These are phyloP conservation scores for Cicer judaicum DNA, from an alignment of 306 rosid species.

Conservation along the genomic window DNA sequence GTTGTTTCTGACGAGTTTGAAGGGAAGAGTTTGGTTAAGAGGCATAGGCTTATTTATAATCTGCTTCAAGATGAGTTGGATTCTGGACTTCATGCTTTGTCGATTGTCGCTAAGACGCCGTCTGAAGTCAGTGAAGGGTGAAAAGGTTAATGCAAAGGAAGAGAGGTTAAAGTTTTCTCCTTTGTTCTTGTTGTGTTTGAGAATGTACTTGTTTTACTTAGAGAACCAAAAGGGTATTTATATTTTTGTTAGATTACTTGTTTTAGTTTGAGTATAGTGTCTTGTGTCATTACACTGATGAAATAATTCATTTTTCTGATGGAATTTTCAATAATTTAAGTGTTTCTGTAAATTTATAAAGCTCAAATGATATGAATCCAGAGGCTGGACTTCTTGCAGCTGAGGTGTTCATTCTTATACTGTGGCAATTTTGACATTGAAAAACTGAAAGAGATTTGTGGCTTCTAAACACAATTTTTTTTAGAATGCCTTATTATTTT, in stretches of 20 bases:
- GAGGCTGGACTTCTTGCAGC: neutral
- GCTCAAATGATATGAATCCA: slow-evolving; percentile 8
- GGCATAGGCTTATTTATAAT: slow-evolving; percentile 78
- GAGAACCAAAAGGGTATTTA: slow-evolving; percentile 3
- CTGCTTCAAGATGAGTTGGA: slow-evolving; percentile 81
- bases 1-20: slow-evolving; percentile 73
- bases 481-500: too few species aligned
- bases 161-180: slow-evolving; percentile 43
- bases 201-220: slow-evolving; percentile 15
- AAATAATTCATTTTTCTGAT: neutral
- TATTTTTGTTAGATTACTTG: slow-evolving; percentile 34
- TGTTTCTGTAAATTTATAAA: slow-evolving; percentile 33
- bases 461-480: neutral
- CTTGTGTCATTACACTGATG: neutral
- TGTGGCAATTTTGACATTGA: slow-evolving; percentile 8
- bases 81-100: slow-evolving; percentile 78
- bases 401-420: slow-evolving; percentile 18
- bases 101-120: slow-evolving; percentile 84
- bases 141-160: neutral
- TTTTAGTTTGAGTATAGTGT: slow-evolving; percentile 30
- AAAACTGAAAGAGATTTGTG: neutral
- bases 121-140: slow-evolving; percentile 58
- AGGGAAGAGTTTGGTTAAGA: slow-evolving; percentile 88
- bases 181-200: slow-evolving; percentile 18
- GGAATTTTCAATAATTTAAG: slow-evolving; percentile 4